Base-by-base conservation (phyloP, 2,329 filamentous ascomycete species). In the Ceratocystis cacaofunesta region DNA sequence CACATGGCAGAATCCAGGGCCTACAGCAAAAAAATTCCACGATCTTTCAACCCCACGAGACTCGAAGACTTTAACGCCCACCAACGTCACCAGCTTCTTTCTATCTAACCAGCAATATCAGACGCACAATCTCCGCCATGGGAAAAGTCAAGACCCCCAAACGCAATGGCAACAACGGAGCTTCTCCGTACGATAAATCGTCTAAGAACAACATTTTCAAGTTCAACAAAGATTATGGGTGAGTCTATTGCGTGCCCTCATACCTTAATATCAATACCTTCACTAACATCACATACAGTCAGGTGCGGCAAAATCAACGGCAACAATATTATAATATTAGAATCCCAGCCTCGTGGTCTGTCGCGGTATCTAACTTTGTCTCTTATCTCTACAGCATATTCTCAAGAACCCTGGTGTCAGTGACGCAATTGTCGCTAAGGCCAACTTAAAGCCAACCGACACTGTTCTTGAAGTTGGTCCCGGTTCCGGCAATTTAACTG, bases 381-480 rank as follows among this genome's bases (percentile, higher is more conserved):
- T 4, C 32, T 36, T 12, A n/a, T n/a, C n/a, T 15, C 46, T n/a
- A 71, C 80, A 83, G 73, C 90, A 97, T 75, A 94, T 99, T 68
- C 82, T 97, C 69, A 96, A 96, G 75, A 95, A 95, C 75, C 89
- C 89, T 1, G 88, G 89, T 71, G 88, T 95, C 61, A 88, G 89
- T 3, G 85, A 89, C 72, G 85, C 85, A 63, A 92, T 78, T 66
- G 76, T 78, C 69, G 74, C 75, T 68, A 97, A 97, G 78, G 89
- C 91, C 17, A 85, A 87, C 71, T 81, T 99, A 48, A 96, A 96
- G 73, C 92, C 94, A 66, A 92, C 88, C 43, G 94, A 90, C 74
- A 85, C 86, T 1, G 92, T 97, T 2, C 85, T 97, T 25, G 92
- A 97, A 81, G 88, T 96, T 69, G 92, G 92, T 70, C 90, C 92